Evolutionary conservation across 2,329 filamentous ascomycete species (phyloP), one percentile per base, ranked within the genome.

Genomic region (Colletotrichum gloeosporioides): DNA sequence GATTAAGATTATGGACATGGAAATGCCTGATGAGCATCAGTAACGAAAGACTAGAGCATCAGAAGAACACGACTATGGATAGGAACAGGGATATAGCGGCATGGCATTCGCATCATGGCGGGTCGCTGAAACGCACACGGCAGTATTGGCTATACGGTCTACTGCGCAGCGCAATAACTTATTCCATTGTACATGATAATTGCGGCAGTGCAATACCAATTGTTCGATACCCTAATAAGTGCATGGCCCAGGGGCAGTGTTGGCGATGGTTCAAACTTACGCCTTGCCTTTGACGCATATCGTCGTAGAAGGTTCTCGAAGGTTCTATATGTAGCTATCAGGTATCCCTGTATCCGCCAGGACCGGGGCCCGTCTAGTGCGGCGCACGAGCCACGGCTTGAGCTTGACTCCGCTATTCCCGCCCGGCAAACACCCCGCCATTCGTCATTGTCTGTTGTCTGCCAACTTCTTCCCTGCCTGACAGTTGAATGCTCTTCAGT

Each of bases 1-100:
- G 25, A 79, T 80, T 59, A 81, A 82, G 71, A 73, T 82, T 25
- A 85, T 86, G 82, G 84, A 88, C 64, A 84, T 88, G 80, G 86
- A 87, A 9, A 79, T 84, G 59, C 77, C 80, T 8, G 79, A 83
- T 32, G 79, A 79, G 53, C 76, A 79, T 62, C 71, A 79, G 16
- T 77, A 77, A 68, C 70, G 34, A 36, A 16, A 69, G 57, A 73
- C 44, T 76, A 62, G 59, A 73, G 64, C 44, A 59, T 69, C 57
- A 27, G 6, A 49, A 15, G 59, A 63, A 53, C 44, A 34, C 25
- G 68, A 65, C 22, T 53, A 31, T 15, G 25, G 57, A 29, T 22
- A 53, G 64, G 69, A 10, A 44, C 57, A 62, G 59, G 55, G 57
- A 69, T 61, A 69, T 16, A 69, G 22, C 57, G 29, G 36, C 36